A percentile compares a stretch with the other conserved stretches of the same genome.
These are phyloP conservation scores for Grifola frondosa DNA, from an alignment of 1,284 basidiomycete genomes.

Conservation along the genomic window DNA sequence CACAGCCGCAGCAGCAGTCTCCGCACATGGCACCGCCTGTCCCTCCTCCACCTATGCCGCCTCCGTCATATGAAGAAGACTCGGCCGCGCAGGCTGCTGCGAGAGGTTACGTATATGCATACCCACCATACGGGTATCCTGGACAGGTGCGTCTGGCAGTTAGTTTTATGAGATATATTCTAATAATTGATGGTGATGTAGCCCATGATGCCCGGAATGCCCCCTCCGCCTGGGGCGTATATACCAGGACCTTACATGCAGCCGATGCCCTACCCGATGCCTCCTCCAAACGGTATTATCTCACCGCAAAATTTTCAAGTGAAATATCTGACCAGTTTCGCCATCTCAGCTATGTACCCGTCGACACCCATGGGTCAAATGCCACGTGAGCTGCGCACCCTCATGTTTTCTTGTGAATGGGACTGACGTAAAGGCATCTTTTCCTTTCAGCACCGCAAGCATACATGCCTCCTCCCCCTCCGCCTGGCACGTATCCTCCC, in stretches of 20 bases:
- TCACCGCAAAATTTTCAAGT: background rate
- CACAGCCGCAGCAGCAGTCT: slow-evolving; percentile 53
- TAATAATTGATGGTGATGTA: slow-evolving; percentile 24
- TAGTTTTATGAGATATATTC: background rate
- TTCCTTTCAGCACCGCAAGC: slow-evolving; percentile 53
- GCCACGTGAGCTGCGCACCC: slow-evolving; percentile 59
- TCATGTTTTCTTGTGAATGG: background rate
- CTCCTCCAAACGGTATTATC: slow-evolving; percentile 59
- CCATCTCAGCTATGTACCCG: slow-evolving; percentile 68
- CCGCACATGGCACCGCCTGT: slow-evolving; percentile 65
- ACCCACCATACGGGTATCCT: slow-evolving; percentile 71
- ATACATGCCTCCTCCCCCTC: slow-evolving; percentile 64
- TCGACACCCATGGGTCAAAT: slow-evolving; percentile 77
- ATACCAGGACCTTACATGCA: slow-evolving; percentile 77
- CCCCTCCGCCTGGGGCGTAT: slow-evolving; percentile 71
- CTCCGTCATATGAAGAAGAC: slow-evolving; percentile 72
- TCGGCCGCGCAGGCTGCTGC: slow-evolving; percentile 57
- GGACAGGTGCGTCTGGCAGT: slow-evolving; percentile 56
- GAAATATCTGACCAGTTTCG: slow-evolving; percentile 1
- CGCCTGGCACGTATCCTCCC: slow-evolving; percentile 66
- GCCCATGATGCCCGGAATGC: slow-evolving; percentile 82
- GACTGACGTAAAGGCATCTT: background rate
- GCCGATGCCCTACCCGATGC: slow-evolving; percentile 80
- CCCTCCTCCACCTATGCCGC: slow-evolving; percentile 66
- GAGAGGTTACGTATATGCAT: slow-evolving; percentile 68